Evolutionary conservation across 495 filamentous ascomycete genomes (phyloP), one percentile per base, ranked within the genome.

Genomic region (Podospora conica): DNA sequence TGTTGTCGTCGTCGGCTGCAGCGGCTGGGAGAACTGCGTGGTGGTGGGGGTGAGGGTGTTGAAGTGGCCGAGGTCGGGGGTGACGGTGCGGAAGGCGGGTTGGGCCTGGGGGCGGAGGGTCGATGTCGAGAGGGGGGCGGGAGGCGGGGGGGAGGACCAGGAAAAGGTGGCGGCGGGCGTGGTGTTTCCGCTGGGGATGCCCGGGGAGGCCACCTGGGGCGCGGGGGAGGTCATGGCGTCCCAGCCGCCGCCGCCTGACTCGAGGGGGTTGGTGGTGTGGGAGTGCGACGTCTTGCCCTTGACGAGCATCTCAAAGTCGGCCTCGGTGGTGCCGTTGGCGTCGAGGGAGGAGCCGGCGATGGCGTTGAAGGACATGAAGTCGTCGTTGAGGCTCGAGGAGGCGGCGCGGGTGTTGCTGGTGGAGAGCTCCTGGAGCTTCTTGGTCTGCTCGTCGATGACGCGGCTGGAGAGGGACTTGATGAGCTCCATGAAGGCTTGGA

Each of bases 221-320:
- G 70, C 60, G 8, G 68, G 20, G 3, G 71, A 20, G 9, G 55
- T 55, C 29, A 71, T 56, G 24, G 25, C 67, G 55, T 82, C 81
- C 83, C 81, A 84, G 11, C 78, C 75, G 18, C n/a, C n/a, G n/a
- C n/a, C n/a, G n/a, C n/a, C n/a, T n/a, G 66, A 69, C 68, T 83
- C 78, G 66, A 81, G 66, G 6, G 81, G 64, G 63, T 77, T 78
- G 20, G 63, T 65, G 2, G 71, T 62, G 33, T 40, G 40, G 3
- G 65, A 54, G 0, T 56, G 59, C 11, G 66, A 61, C 56, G 69
- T 27, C 48, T 77, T 83, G 15, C 94, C 94, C 71, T 92, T 89
- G 15, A 98, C 93, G 21, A 98, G 84, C 1, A 84, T 83, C 73
- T 96, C 93, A 70, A 97, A 98, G 71, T 91, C 91, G 60, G 86